Evolutionary conservation across 371 early-diverging fungal species (phyloP), one percentile per base, ranked within the genome.

Genomic region (Zancudomyces culisetae): DNA sequence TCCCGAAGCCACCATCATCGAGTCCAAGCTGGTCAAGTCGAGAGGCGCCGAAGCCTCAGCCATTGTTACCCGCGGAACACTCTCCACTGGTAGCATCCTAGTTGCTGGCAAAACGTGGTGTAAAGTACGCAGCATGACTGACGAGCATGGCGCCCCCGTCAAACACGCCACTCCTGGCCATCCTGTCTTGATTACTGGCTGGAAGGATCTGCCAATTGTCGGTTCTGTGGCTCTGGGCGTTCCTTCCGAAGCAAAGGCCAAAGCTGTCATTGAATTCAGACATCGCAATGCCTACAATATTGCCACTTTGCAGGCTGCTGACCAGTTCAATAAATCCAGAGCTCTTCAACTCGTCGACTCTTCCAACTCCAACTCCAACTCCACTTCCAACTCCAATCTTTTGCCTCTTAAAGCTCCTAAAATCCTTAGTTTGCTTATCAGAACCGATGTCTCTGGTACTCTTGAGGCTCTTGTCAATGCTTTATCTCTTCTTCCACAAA

Each of bases 381-480:
- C 24, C 20, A 23, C 46, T 28, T n/a, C 27, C 12, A 27, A 23
- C 18, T 23, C 35, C 26, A 22, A 22, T n/a, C 4, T 18, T 27
- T 41, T 6, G 8, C 49, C 26, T 10, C 29, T 46, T 46, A 6
- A 8, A 8, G 8, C 6, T 6, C 22, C 49, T 19, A 29, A 29
- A 23, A 28, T 13, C 28, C 12, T 60, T 27, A 53, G 27, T 13
- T 43, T 57, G 2, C 50, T 67, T 3, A 60, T 49, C 39, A 24
- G 10, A 18, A 88, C 83, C 49, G 97, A 96, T 64, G 96, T 96
- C 2, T 83, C 84, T 48, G 97, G 97, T 22, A 88, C 95, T 1
- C 75, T 88, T 8, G 97, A 95, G 61, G 94, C 97, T 0, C 74
- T 96, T 3, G 71, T 75, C 1, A 80, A 81, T 48, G 77, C 81